Evolutionary conservation across 1,284 basidiomycete genomes (phyloP), one percentile per base, ranked within the genome.

Genomic region (Hemileia vastatrix): DNA sequence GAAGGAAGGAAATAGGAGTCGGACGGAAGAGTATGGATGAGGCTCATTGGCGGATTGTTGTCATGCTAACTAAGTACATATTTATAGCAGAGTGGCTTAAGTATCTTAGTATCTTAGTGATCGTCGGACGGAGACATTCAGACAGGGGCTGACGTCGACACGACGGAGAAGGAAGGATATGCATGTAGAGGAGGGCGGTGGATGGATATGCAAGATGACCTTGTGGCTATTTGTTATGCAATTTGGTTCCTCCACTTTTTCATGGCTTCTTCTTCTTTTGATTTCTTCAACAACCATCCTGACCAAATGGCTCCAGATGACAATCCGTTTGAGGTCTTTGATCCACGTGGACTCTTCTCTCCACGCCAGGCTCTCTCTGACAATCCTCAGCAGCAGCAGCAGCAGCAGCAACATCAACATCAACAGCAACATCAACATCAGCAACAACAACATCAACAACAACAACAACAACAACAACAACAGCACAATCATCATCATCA

Each of bases 261-360:
- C 40, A 51, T 51, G 49, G 23, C 49, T 27, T 51, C 15, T 18
- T 15, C 31, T 15, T 27, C 49, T 6, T 51, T 51, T 27, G 23
- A 19, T 51, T 19, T 27, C 23, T 51, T 27, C 6, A 9, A 19
- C 5, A 51, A 9, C 49, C 23, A 51, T 51, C 23, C 49, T 4
- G 31, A 51, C 49, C 31, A 24, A 24, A n/a, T 15, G 9, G 49
- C 23, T 11, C 21, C 19, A 21, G 57, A 59, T 19, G 57, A 59
- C 31, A 49, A 59, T 21, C 21, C 33, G 5, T 59, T 59, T 49
- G 57, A 59, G 31, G 45, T 59, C 11, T 59, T 59, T 36, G 57
- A 59, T 49, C 57, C 57, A 5, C 57, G 57, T 9, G 57, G 57
- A 15, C 49, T 59, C 18, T 59, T 59, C 57, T 59, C 57, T 21